Percentiles rank a stretch among this genome's conserved stretches.
These are phyloP conservation scores for Penicillium sp. DNA, from an alignment of 2,329 filamentous ascomycete genomes.

Conservation along the genomic window DNA sequence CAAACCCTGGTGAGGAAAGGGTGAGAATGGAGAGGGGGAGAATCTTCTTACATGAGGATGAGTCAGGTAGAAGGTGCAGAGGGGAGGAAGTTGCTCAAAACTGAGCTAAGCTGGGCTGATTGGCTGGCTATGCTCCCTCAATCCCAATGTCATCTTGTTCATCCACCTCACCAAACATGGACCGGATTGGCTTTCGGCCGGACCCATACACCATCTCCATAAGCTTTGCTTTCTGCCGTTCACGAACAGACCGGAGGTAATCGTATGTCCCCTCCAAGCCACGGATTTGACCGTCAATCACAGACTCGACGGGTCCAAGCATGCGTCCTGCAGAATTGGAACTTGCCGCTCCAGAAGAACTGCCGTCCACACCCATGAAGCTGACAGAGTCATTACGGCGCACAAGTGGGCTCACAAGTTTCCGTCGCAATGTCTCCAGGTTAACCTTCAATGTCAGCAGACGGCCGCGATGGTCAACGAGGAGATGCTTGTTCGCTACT, in stretches of 20 bases:
- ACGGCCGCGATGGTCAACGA: conserved; percentile 83
- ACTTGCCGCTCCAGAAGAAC: conserved; percentile 14
- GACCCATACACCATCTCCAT: conserved; percentile 74
- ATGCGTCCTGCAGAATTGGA: conserved; percentile 51
- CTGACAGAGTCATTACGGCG: conserved; percentile 59
- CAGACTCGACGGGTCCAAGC: conserved; percentile 53
- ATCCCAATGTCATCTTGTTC: conserved; percentile 14
- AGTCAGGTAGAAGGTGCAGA: background rate
- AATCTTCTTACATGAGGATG: background rate
- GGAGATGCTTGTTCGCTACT: conserved; percentile 79
- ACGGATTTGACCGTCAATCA: conserved; percentile 78
- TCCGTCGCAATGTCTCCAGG: conserved; percentile 78
- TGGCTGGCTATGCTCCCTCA: conserved; percentile 4
- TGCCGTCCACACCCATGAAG: conserved; percentile 33
- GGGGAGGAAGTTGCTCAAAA: background rate
- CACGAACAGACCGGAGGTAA: conserved; percentile 72
- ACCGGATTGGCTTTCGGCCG: conserved; percentile 31
- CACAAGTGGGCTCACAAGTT: conserved; percentile 81
- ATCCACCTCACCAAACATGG: conserved; percentile 26
- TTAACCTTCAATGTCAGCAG: conserved; percentile 82
- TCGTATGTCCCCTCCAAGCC: conserved; percentile 77
- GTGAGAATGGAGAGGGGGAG: background rate
- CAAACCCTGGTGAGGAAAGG: too few relatives aligned
- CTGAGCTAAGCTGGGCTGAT: background rate
- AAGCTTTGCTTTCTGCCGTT: conserved; percentile 77